Conservation (phyloP, 306 rosid genomes). For the Dryas alaskensis region DNA sequence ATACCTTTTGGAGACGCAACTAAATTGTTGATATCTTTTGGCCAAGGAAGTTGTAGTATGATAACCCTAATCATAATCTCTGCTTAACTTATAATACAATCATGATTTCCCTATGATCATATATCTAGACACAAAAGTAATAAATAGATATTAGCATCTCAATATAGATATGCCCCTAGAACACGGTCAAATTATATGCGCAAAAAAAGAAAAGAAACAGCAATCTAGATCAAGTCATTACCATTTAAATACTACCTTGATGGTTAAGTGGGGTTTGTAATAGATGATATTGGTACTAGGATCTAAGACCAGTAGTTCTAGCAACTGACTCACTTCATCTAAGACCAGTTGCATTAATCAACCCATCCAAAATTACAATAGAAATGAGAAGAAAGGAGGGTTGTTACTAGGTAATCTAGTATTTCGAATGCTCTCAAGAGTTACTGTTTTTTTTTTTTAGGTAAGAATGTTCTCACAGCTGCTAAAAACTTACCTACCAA, state of each 20-base stretch:
- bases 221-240: neutral
- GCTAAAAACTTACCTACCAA: neutral
- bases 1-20: neutral
- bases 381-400: no score
- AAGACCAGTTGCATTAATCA: no score
- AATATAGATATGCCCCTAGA: no score
- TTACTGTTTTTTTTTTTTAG: no score
- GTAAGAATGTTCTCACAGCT: neutral
- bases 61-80: neutral
- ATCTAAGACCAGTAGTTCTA: neutral
- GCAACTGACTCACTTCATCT: neutral
- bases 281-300: neutral
- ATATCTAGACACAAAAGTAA: neutral
- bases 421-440: no score
- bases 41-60: neutral
- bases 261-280: neutral
- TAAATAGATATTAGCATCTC: no score
- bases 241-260: neutral
- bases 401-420: no score
- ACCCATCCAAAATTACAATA: no score
- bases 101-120: neutral
- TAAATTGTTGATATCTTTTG: neutral
- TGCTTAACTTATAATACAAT: neutral
- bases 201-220: neutral
- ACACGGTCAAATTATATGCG: neutral